phyloP scores from a whole-genome alignment of 106 monocot genomes.

The Posidonia australis region DNA sequence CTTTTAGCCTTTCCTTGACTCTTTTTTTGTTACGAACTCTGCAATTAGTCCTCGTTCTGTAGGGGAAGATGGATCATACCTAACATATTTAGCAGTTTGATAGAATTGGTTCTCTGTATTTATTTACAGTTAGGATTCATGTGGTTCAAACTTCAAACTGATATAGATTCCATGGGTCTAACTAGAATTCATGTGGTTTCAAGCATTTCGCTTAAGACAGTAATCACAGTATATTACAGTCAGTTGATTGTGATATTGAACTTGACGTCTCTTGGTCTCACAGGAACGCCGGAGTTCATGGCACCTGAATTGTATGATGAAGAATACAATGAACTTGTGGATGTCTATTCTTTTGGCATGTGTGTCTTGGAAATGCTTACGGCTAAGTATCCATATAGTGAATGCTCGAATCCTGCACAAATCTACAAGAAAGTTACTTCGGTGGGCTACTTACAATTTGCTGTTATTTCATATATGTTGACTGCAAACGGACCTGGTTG shows the following conservation, averaged over 20 bases:
- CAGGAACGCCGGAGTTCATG: conserved; percentile 99
- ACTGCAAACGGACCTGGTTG: too few relatives aligned
- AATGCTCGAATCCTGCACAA: conserved; percentile 95
- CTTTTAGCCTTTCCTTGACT: not conserved
- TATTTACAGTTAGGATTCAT: too few relatives aligned
- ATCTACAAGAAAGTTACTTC: conserved; percentile 96
- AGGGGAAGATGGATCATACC: too few relatives aligned
- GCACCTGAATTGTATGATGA: conserved; percentile 99
- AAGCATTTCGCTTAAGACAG: too few relatives aligned
- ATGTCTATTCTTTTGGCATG: conserved; percentile 96
- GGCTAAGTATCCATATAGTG: conserved; percentile 82
- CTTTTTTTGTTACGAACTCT: not conserved
- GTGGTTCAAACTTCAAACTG: too few relatives aligned
- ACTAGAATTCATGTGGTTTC: too few relatives aligned
- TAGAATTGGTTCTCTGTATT: too few relatives aligned
- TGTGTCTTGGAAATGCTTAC: conserved; percentile 97
- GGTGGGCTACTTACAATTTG: conserved; percentile 16
- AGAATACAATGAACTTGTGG: conserved; percentile 87
- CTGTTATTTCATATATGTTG: not conserved
- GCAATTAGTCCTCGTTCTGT: too few relatives aligned
- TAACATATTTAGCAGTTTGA: too few relatives aligned
- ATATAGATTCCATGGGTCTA: too few relatives aligned
- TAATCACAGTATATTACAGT: not conserved
- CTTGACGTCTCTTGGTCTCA: not conserved
- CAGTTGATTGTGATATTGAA: not conserved